Conservation (phyloP, 2,329 filamentous ascomycete genomes). For the Aspergillus ruber region DNA sequence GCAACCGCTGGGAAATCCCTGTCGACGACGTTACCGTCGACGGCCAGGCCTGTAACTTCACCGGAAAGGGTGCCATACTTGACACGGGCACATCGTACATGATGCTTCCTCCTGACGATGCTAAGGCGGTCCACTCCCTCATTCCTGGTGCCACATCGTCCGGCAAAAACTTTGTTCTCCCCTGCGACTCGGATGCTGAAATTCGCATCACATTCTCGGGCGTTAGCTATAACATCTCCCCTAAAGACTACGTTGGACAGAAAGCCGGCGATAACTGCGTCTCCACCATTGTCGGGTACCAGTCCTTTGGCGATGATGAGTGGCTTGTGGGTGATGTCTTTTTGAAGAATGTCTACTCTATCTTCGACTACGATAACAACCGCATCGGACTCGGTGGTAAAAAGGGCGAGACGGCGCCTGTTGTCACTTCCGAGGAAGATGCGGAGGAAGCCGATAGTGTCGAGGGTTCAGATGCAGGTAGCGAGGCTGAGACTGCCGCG, state of each 20-base stretch:
- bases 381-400: constrained; percentile 31
- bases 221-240: constrained; percentile 58
- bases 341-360: constrained; percentile 80
- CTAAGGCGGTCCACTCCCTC: constrained; percentile 59
- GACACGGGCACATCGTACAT: constrained; percentile 80
- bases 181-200: constrained; percentile 59
- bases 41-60: constrained; percentile 51
- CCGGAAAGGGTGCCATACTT: constrained; percentile 59
- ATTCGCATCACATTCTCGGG: constrained; percentile 64
- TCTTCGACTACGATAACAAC: constrained; percentile 67
- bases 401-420: not conserved
- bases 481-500: not conserved
- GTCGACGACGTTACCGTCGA: constrained; percentile 61
- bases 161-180: constrained; percentile 61
- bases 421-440: not conserved
- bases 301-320: constrained; percentile 54
- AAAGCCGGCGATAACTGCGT: constrained; percentile 37
- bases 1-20: constrained; percentile 65
- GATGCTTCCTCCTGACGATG: constrained; percentile 63
- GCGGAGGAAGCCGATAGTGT: not conserved
- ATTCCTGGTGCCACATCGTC: constrained; percentile 57
- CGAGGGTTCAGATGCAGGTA: not conserved
- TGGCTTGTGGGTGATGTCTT: constrained; percentile 87
- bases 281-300: constrained; percentile 68
- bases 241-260: constrained; percentile 62